Conservation (phyloP, 2,329 filamentous ascomycete species). For the Lasiodiplodia sp. region DNA sequence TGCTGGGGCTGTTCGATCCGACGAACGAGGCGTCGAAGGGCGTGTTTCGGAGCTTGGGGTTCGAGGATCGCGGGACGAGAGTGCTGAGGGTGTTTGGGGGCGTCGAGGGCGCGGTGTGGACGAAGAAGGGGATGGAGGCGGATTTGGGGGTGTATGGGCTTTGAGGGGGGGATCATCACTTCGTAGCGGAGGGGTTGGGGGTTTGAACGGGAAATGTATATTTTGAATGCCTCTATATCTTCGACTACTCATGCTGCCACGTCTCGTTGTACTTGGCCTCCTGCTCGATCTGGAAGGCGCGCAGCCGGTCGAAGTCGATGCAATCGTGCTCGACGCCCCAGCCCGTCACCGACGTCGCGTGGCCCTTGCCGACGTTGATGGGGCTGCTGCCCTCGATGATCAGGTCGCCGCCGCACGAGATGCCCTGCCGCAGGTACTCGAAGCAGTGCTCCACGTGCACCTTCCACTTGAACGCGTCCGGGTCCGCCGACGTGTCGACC, state of each 20-base stretch:
- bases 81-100: slow-evolving; percentile 29
- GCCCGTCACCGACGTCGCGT: slow-evolving; percentile 13
- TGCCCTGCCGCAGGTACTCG: slow-evolving; percentile 10
- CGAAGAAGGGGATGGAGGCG: slow-evolving; percentile 26
- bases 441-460: slow-evolving; percentile 20
- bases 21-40: slow-evolving; percentile 35
- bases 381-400: slow-evolving; percentile 15
- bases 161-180: not conserved
- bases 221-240: too few relatives aligned
- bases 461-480: slow-evolving; percentile 16
- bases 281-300: slow-evolving; percentile 1
- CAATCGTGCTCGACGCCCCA: slow-evolving; percentile 14
- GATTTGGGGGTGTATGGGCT: slow-evolving; percentile 30
- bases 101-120: slow-evolving; percentile 32
- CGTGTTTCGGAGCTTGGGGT: slow-evolving; percentile 36
- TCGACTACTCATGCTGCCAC: not conserved
- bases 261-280: slow-evolving; percentile 10
- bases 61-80: slow-evolving; percentile 33
- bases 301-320: slow-evolving; percentile 11
- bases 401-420: slow-evolving; percentile 9
- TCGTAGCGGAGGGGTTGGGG: too few relatives aligned
- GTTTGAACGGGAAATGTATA: too few relatives aligned
- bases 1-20: slow-evolving; percentile 33
- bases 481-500: slow-evolving; percentile 5
- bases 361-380: slow-evolving; percentile 6